Base-by-base conservation (phyloP, 257 asterid species). In the Solanum chiquidenum region DNA sequence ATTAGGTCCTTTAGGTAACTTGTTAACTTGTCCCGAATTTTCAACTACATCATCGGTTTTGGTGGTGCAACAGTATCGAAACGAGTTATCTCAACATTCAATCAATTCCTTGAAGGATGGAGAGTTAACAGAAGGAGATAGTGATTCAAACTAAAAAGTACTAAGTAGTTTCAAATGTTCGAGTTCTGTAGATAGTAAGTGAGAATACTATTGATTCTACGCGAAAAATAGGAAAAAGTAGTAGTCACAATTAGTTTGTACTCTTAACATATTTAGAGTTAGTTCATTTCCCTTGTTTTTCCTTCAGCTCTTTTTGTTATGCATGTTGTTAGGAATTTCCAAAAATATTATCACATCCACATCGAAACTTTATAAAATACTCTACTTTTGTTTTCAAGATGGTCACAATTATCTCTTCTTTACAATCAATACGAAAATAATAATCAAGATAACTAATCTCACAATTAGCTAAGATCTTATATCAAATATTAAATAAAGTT, bases 41-140 rank as follows among this genome's bases (percentile, higher is more conserved):
- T 85, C 93, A 9, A 89, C 92, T 18, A 84, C 87, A n/a, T 93
- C 95, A 52, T 93, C 97, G 23, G 93, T 94, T 46, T 88, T 94
- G 87, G 94, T 93, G 87, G 93, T 94, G 90, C 97, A 93, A 89
- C 95, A 94, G 71, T 91, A 94, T 88, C 77, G 90, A 66, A 86
- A 72, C 29, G 75, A 79, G 89, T 49, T 93, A 40, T 79, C 91
- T 0, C 89, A 91, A 21, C 85, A 68, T 58, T 74, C 95, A 16
- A 40, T 93, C 89, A 88, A 52, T 52, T 52, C 62, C 0, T 18
- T 52, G 21, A 52, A 86, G 88, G 92, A 83, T 74, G 91, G 49
- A 5, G 91, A 40, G 23, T 16, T 33, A n/a, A 69, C 38, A 38
- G 27, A 69, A 82, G 83, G 31, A 12, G 58, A 87, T 4, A 71